A percentile compares a stretch with the other conserved stretches of the same genome.
Conservation (phyloP, 805 yeast genomes). For the Yamadazyma sp. region DNA sequence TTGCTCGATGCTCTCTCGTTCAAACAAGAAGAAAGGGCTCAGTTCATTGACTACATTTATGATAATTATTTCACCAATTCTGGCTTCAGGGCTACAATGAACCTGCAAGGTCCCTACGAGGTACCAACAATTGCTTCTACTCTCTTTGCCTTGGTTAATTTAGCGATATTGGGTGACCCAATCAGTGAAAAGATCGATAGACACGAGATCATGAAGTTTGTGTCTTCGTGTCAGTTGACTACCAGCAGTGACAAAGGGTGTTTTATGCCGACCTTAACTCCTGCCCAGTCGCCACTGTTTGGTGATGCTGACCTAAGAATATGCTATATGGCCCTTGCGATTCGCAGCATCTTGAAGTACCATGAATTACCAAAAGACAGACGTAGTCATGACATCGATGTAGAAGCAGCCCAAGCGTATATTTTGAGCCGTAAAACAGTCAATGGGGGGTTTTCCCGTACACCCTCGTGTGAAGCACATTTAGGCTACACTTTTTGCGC, state of each 20-base stretch:
- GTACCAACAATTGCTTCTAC: slow-evolving; percentile 73
- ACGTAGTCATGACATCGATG: slow-evolving; percentile 41
- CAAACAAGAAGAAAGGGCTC: slow-evolving; percentile 11
- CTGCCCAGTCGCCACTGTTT: slow-evolving; percentile 25
- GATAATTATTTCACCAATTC: slow-evolving; percentile 37
- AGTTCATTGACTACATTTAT: slow-evolving; percentile 44
- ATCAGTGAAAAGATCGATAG: slow-evolving; percentile 31
- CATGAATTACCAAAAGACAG: slow-evolving; percentile 15
- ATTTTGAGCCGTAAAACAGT: slow-evolving; percentile 28
- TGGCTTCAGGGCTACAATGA: slow-evolving; percentile 60
- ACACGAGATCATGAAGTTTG: slow-evolving; percentile 55
- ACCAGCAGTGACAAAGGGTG: slow-evolving; percentile 32
- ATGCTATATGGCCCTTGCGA: slow-evolving; percentile 70
- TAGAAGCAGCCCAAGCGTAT: slow-evolving; percentile 36
- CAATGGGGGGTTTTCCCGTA: slow-evolving; percentile 74
- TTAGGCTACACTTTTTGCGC: slow-evolving; percentile 89
- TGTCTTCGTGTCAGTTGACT: slow-evolving; percentile 55
- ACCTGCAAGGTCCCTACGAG: slow-evolving; percentile 43
- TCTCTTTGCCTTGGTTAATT: slow-evolving; percentile 63
- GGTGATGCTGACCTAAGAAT: slow-evolving; percentile 76
- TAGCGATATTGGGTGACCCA: slow-evolving; percentile 51
- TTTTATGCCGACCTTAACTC: slow-evolving; percentile 32
- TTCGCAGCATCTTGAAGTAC: slow-evolving; percentile 51
- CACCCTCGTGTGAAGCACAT: slow-evolving; percentile 63
- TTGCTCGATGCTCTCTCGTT: slow-evolving; percentile 27